Percentiles rank a stretch among this genome's conserved stretches.
Conservation (phyloP, 2,329 filamentous ascomycete species). For the Diaporthe sp. region DNA sequence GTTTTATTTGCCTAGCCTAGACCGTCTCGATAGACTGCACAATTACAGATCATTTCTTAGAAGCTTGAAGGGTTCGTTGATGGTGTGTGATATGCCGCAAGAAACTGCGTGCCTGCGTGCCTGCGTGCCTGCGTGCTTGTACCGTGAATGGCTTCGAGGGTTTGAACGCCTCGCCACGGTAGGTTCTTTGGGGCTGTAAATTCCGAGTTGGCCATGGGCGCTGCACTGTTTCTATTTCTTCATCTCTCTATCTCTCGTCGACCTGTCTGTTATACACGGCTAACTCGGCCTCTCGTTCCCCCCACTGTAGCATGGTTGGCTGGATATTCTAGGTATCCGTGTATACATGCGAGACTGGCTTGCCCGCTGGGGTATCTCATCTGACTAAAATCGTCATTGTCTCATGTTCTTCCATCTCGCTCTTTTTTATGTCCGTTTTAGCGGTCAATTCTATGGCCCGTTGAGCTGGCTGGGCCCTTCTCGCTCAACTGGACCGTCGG, state of each 20-base stretch:
- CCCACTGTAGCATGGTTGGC: neutral
- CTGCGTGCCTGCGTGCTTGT: too few species aligned
- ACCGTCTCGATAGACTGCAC: constrained; percentile 17
- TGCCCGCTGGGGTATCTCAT: neutral
- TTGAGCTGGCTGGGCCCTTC: neutral
- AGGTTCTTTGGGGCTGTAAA: neutral
- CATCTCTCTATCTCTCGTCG: neutral
- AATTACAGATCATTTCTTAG: constrained; percentile 17
- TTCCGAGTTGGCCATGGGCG: neutral
- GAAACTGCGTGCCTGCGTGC: too few species aligned
- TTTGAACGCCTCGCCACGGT: neutral
- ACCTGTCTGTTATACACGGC: neutral
- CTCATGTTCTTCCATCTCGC: too few species aligned
- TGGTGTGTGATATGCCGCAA: neutral
- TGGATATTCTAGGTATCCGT: neutral
- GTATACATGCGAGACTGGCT: neutral
- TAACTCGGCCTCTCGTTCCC: too few species aligned
- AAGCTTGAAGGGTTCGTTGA: neutral
- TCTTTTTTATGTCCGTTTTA: neutral
- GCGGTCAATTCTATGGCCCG: too few species aligned
- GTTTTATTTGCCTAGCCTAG: neutral
- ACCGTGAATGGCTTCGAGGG: neutral
- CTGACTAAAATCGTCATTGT: neutral
- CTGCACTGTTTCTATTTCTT: neutral
- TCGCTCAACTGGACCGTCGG: neutral